Base-by-base conservation (phyloP, 1,284 basidiomycete species). In the Ustilago cynodontis region DNA sequence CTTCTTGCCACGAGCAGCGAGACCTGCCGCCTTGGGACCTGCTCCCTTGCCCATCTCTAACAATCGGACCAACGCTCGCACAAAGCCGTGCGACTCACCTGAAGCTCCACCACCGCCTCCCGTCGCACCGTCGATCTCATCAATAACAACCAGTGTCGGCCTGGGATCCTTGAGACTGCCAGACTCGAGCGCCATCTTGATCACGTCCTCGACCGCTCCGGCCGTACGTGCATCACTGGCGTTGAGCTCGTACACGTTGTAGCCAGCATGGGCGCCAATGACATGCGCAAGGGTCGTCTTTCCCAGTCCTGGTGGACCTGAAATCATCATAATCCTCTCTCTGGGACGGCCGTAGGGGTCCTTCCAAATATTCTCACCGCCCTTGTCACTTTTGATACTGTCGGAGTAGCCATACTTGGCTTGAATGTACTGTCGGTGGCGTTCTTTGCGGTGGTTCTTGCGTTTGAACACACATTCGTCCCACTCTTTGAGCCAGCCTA, bases 401-500 rank as follows among this genome's bases (percentile, higher is more conserved):
- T 53, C 59, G 3, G 59, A 20, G 31, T 35, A 41, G 4, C 74
- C 65, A 29, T 67, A 77, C 35, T 73, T 73, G 35, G 65, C 58
- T 51, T 78, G 59, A 26, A 74, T 62, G 68, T 77, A 73, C 37
- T 76, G 64, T 20, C 67, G 68, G 41, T 74, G 69, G 5, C 67
- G 64, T 57, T 71, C 71, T 51, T 68, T 67, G 59, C 75, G 71
- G 58, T 67, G 58, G 33, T 72, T 69, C 54, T 75, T 88, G 79
- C 89, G 92, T 16, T 93, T 94, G 87, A 97, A 99, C 1, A 99
- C 97, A 85, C 97, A 99, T 86, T 90, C 90, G 85, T 99, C 97
- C 97, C 97, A 99, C 83, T 95, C 93, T 84, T 99, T 99, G 45
- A 99, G 90, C 97, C 97, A 99, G 1, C 90, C 87, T 88, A 99